These are phyloP conservation scores for Rhodotorula diobovata DNA, from an alignment of 768 basidiomycete species.

Conservation along the genomic window DNA sequence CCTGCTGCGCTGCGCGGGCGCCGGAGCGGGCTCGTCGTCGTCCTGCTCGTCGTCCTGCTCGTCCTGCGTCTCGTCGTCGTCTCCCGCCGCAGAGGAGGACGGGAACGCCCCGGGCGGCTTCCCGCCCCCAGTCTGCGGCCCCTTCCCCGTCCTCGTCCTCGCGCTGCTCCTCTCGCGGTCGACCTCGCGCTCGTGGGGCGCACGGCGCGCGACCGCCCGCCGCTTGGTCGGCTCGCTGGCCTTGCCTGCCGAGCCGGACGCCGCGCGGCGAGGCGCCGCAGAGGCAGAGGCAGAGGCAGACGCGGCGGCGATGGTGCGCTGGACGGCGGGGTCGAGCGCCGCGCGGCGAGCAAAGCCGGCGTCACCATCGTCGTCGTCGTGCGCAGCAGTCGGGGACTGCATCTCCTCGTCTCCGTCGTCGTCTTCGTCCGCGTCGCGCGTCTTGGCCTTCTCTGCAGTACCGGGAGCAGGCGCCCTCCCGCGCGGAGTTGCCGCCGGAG, in stretches of 20 bases:
- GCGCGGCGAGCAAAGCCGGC: background rate
- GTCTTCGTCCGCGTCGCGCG: slow-evolving; percentile 2
- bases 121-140: background rate
- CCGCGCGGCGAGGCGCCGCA: no score
- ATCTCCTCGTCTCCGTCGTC: slow-evolving; percentile 5
- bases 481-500: background rate
- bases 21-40: background rate
- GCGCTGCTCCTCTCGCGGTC: background rate
- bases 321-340: slow-evolving; percentile 1
- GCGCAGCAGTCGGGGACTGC: background rate
- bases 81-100: background rate
- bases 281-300: background rate
- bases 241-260: background rate
- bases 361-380: background rate
- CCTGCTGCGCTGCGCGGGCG: background rate
- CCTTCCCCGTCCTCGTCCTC: background rate
- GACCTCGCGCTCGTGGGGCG: background rate
- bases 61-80: background rate
- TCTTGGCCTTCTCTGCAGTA: background rate
- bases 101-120: slow-evolving; percentile 29
- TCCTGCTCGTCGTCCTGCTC: background rate
- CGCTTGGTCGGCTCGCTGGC: slow-evolving; percentile 13
- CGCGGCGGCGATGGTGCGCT: slow-evolving; percentile 10
- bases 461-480: background rate
- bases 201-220: slow-evolving; percentile 4